Evolutionary conservation across 495 filamentous ascomycete genomes (phyloP).

Genomic region (Trichoderma reesei): DNA sequence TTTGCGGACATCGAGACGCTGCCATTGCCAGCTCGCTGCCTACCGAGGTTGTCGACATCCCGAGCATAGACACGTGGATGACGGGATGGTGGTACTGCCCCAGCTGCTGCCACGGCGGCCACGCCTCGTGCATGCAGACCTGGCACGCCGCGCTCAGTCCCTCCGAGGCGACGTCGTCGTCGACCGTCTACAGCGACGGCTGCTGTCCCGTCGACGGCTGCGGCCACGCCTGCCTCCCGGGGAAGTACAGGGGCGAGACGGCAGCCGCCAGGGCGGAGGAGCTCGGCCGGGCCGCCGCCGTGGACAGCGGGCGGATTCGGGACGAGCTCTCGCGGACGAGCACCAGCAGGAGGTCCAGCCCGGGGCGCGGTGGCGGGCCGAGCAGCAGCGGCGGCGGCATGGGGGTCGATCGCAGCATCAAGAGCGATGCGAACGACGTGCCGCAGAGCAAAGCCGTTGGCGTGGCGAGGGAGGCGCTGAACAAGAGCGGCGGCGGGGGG

Average conservation of each 20-base stretch:
- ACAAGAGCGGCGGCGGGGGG: slow-evolving; percentile 11
- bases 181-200: slow-evolving; percentile 44
- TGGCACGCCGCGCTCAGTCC: slow-evolving; percentile 43
- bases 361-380: not conserved
- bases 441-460: slow-evolving; percentile 46
- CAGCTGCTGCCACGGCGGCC: slow-evolving; percentile 66
- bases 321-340: slow-evolving; percentile 13
- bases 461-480: slow-evolving; percentile 36
- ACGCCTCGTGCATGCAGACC: slow-evolving; percentile 53
- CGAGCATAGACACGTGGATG: not conserved
- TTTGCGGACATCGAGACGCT: slow-evolving; percentile 33
- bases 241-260: slow-evolving; percentile 45
- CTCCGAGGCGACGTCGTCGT: slow-evolving; percentile 1
- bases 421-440: slow-evolving; percentile 31
- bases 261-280: slow-evolving; percentile 30
- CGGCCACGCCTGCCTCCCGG: slow-evolving; percentile 61
- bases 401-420: not conserved
- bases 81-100: slow-evolving; percentile 60
- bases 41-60: slow-evolving; percentile 27
- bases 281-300: slow-evolving; percentile 21
- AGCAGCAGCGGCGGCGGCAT: not conserved
- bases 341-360: not conserved
- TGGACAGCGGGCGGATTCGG: slow-evolving; percentile 13
- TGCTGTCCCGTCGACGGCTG: slow-evolving; percentile 66
- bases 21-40: slow-evolving; percentile 13